phyloP scores from a whole-genome alignment of 2,329 filamentous ascomycete species.

The Xylariaceae sp. region DNA sequence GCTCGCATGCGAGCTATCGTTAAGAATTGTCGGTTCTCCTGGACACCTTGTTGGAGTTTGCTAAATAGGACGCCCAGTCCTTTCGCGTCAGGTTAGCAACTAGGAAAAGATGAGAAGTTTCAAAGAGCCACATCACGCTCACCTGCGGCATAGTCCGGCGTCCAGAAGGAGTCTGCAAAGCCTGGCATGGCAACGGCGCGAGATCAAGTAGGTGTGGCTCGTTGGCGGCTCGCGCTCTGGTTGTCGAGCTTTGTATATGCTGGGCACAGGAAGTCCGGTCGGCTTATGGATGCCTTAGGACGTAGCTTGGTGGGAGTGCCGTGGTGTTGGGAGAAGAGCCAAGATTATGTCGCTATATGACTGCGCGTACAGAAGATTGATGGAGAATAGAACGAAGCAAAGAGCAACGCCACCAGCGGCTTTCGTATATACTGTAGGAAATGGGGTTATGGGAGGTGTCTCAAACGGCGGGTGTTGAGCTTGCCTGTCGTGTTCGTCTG shows the following conservation, averaged over 20 bases:
- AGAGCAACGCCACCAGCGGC: too few relatives aligned
- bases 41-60: constrained; percentile 94
- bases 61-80: constrained; percentile 91
- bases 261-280: not conserved
- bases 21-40: constrained; percentile 93
- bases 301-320: not conserved
- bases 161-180: constrained; percentile 98
- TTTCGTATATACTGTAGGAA: too few relatives aligned
- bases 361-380: not conserved
- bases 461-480: not conserved
- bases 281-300: constrained; percentile 1
- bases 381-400: not conserved
- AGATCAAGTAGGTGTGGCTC: constrained; percentile 1
- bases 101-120: not conserved
- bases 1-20: constrained; percentile 92
- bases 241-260: constrained; percentile 4
- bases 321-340: not conserved
- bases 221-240: not conserved
- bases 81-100: constrained; percentile 40
- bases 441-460: constrained; percentile 1
- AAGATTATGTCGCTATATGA: not conserved
- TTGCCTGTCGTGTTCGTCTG: not conserved
- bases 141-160: constrained; percentile 94
- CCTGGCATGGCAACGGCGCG: constrained; percentile 69
- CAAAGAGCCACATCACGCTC: constrained; percentile 40